Evolutionary conservation across 2,329 filamentous ascomycete genomes (phyloP).

Genomic region (Colletotrichum sp.): DNA sequence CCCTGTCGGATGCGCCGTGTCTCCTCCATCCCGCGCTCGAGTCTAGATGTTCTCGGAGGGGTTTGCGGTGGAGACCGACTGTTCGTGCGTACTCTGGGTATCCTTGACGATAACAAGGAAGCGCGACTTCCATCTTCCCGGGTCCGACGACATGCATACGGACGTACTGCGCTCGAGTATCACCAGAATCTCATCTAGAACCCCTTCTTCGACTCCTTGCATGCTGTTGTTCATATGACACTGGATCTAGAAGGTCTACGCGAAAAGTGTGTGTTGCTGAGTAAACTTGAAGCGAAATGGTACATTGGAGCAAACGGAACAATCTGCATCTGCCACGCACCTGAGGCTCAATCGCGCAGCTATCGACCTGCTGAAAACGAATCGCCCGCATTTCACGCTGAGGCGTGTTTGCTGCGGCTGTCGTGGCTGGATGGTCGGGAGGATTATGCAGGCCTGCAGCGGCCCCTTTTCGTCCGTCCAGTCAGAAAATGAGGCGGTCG

Average conservation of each 20-base stretch:
- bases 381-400: not conserved
- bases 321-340: not conserved
- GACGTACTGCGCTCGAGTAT: not conserved
- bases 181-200: not conserved
- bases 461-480: not conserved
- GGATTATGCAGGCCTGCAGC: not conserved
- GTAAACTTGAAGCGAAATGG: not conserved
- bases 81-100: not conserved
- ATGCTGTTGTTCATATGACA: not conserved
- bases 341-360: not conserved
- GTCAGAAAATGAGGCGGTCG: slow-evolving; percentile 6
- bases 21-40: not conserved
- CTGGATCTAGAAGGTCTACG: not conserved
- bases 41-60: not conserved
- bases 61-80: not conserved
- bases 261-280: not conserved
- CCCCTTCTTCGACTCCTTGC: not conserved
- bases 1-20: not conserved
- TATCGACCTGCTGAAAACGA: not conserved
- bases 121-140: not conserved
- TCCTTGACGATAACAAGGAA: not conserved
- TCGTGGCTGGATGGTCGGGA: not conserved
- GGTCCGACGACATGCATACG: not conserved
- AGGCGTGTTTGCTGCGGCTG: not conserved
- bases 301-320: not conserved